A percentile compares a stretch with the other conserved stretches of the same genome.
Evolutionary conservation across 2,329 filamentous ascomycete genomes (phyloP).

Genomic region (Beauveria rudraprayagi): DNA sequence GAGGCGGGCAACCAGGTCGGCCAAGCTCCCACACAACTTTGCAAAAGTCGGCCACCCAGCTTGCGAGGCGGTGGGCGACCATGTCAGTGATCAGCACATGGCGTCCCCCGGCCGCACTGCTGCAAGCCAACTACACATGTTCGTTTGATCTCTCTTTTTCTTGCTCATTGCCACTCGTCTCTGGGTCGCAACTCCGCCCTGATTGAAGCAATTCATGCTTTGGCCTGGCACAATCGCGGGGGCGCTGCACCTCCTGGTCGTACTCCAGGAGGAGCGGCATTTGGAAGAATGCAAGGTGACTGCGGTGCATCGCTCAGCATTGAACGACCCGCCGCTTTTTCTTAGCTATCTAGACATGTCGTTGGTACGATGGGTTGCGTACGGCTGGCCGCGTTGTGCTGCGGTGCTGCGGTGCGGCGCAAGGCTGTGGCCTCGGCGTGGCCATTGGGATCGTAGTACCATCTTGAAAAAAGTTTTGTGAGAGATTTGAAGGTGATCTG

Average conservation of each 20-base stretch:
- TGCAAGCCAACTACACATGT: not conserved
- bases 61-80: not conserved
- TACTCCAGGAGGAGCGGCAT: not conserved
- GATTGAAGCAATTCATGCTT: not conserved
- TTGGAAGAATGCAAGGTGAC: conserved; percentile 1
- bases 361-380: not conserved
- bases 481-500: not conserved
- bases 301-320: not conserved
- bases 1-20: not conserved
- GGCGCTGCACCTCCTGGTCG: not conserved
- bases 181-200: not conserved
- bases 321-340: not conserved
- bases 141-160: not conserved
- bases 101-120: not conserved
- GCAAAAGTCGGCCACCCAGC: not conserved
- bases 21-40: not conserved
- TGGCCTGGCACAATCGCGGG: not conserved
- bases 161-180: not conserved
- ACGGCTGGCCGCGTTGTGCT: not conserved
- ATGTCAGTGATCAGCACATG: not conserved
- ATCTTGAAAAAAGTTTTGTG: not conserved
- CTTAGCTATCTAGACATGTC: not conserved
- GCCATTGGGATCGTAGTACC: not conserved
- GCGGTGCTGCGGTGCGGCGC: not conserved
- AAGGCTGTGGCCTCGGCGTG: not conserved